phyloP scores from a whole-genome alignment of 768 basidiomycete species.

The Candolleomyces aberdarensis region DNA sequence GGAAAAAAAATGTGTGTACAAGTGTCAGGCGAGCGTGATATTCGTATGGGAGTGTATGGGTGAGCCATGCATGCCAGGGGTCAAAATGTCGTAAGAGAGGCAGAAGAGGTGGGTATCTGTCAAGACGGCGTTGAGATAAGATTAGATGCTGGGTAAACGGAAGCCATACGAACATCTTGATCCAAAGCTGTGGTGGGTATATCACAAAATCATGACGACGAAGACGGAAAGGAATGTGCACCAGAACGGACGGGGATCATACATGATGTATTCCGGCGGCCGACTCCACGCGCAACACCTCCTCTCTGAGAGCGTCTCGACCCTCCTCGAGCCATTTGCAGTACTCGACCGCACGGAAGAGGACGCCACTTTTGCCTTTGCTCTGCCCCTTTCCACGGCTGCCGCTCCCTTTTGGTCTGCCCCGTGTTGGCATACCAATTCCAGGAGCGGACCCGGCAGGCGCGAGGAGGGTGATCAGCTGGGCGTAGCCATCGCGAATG shows the following conservation, averaged over 20 bases:
- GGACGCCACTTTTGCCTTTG: slow-evolving; percentile 87
- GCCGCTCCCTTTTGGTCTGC: slow-evolving; percentile 78
- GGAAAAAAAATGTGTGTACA: neutral
- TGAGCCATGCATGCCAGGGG: neutral
- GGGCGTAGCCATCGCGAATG: slow-evolving; percentile 86
- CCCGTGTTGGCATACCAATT: slow-evolving; percentile 73
- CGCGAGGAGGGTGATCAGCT: slow-evolving; percentile 76
- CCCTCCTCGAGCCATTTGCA: slow-evolving; percentile 86
- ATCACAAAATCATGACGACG: neutral
- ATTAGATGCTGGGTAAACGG: neutral
- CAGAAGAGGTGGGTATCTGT: neutral
- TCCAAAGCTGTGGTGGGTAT: neutral
- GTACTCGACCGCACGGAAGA: slow-evolving; percentile 86
- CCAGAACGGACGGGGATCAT: slow-evolving; percentile 10
- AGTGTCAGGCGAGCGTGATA: neutral
- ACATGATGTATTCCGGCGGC: slow-evolving; percentile 52
- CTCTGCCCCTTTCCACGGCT: slow-evolving; percentile 61
- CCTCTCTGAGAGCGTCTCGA: slow-evolving; percentile 61
- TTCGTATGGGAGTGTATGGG: neutral
- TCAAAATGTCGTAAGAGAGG: neutral
- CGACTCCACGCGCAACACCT: slow-evolving; percentile 66
- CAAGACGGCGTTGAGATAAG: neutral
- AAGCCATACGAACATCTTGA: neutral
- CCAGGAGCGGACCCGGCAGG: slow-evolving; percentile 69
- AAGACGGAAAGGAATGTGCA: neutral